Evolutionary conservation across 352 stramenopile species (phyloP), one percentile per base, ranked within the genome.

Genomic region (Globisporangium solare): DNA sequence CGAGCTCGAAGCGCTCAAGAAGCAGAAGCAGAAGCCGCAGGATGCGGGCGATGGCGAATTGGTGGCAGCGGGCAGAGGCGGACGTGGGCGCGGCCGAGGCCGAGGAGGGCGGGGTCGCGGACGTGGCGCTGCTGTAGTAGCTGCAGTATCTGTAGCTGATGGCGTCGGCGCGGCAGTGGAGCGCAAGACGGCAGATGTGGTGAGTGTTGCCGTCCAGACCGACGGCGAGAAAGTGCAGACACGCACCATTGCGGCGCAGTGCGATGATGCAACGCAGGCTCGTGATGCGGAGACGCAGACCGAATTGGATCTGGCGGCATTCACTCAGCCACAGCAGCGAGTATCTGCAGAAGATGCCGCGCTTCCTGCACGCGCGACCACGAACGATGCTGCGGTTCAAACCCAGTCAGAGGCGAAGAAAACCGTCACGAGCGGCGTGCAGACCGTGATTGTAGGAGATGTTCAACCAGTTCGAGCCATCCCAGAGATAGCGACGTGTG

Each of bases 1-100:
- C 3, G 68, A 70, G 20, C 71, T 86, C 45, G 79, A 89, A 52
- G 65, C 60, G 63, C 70, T 89, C 45, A 56, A 50, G 14, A 24
- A 54, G 24, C 53, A 54, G 40, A 74, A 78, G 42, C 54, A 65
- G 46, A 45, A 68, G 39, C 17, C 24, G 5, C 4, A 35, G 3
- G 27, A 35, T 35, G 27, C 27, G 27, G 27, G 10, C 27, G 27
- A 35, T 35, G 56, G 71, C 61, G 41, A 54, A 65, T 24, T 35
- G 21, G 21, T n/a, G 2, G 42, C 11, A 12, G 11, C 52, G 15
- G 31, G 18, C 40, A 41, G 52, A 14, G 47, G 47, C n/a, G 47
- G 47, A 42, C 47, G 27, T 15, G 51, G 50, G 13, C 50, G 50
- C 20, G 54, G 54, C 0, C 45, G 43, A 46, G 54, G 54, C 1